phyloP scores from a whole-genome alignment of 176 grass and related monocot genomes.

The Zea luxurians region DNA sequence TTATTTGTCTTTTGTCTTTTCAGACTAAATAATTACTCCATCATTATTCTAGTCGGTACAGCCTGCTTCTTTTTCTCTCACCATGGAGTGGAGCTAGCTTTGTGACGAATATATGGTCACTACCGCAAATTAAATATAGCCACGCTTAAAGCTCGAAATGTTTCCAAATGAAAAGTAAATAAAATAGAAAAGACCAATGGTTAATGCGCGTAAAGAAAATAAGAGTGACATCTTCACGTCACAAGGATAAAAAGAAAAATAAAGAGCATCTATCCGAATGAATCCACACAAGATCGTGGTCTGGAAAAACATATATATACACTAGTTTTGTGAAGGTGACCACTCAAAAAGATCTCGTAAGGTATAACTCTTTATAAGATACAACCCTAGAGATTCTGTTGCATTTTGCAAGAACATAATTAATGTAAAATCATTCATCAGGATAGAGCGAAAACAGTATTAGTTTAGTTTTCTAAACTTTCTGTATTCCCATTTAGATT shows the following conservation, averaged over 20 bases:
- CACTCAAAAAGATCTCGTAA: not conserved
- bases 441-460: no score
- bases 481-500: no score
- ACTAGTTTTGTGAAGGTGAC: not conserved
- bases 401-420: no score
- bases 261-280: not conserved
- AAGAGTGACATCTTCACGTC: not conserved
- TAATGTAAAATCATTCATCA: no score
- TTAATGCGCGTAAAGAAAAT: not conserved
- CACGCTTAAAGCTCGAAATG: not conserved
- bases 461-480: no score
- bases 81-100: not conserved
- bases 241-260: not conserved
- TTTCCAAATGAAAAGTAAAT: not conserved
- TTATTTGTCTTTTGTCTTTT: no score
- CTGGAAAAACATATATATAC: no score
- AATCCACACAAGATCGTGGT: not conserved
- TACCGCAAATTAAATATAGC: not conserved
- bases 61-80: no score
- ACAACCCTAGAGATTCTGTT: not conserved
- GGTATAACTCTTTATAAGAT: not conserved
- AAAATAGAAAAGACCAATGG: not conserved
- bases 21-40: no score
- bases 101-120: not conserved
- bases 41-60: not conserved